Base-by-base conservation (phyloP, 495 filamentous ascomycete genomes). In the Hypomontagnella submonticulosa region DNA sequence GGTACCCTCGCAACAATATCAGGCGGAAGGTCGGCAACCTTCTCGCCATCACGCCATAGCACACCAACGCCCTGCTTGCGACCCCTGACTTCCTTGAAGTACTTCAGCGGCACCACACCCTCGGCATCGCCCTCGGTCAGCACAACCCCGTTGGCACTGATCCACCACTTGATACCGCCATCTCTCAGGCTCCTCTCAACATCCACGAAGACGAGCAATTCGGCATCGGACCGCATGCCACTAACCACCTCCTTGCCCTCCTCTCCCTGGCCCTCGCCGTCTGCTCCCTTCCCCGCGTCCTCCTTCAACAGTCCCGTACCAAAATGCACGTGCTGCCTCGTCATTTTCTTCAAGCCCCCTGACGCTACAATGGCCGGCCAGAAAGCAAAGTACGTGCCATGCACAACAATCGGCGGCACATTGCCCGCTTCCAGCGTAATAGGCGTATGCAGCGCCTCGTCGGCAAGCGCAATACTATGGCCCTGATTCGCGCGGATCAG, bases 401-500 rank as follows among this genome's bases (percentile, higher is more conserved):
- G 95, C 1, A 98, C 85, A 0, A 92, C 90, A 0, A 80, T 76
- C 0, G 75, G 76, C 0, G 92, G 92, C 5, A 92, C 63, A 4
- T 86, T 82, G 2, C 63, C 70, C 1, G 70, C 70, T 15, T 76
- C 76, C 18, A 75, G 74, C 16, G 77, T 88, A 65, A 97, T 75
- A 10, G 88, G 87, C 13, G 80, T 84, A 11, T 95, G 87, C 12
- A 96, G 82, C 0, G 83, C 81, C 19, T 88, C 86, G 23, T 85
- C 84, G 18, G 89, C 87, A 41, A 99, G 77, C 46, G 80, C 81
- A 73, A 93, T 85, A 68, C 80, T 85, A 79, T 97, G 95, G 47
- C 95, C 95, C 79, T 99, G 95, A 63, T 91, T 95, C 1, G 95
- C 95, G 71, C 95, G 93, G 80, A 99, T 97, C 11, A 96, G 80